Base-by-base conservation (phyloP, 164 flowering plant genomes). In the Hamamelis virginiana region DNA sequence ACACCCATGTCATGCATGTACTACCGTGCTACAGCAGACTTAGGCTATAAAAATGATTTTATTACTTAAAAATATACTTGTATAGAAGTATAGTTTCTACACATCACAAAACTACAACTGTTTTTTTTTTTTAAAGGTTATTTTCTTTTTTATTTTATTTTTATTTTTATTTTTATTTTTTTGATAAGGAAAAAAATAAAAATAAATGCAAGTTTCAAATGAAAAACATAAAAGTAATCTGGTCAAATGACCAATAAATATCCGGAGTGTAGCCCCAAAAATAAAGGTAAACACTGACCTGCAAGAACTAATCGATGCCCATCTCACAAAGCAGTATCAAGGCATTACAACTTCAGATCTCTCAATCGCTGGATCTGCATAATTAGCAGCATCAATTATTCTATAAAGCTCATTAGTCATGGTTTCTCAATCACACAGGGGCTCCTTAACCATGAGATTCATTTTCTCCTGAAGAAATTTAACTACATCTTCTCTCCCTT, bases 401-500 rank as follows among this genome's bases (percentile, higher is more conserved):
- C 0, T 18, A 9, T 55, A 9, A 33, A 33, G 51, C 73, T 68
- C 28, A 53, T 1, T 8, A 26, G 19, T 23, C 23, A 18, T 28
- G 16, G 15, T 47, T 57, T 67, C 45, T 92, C 80, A 89, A 72
- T 90, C 93, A 65, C 80, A 84, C 50, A 94, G 77, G 44, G 98
- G 98, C 71, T 94, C 97, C 71, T 86, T 80, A 51, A 92, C 82
- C 74, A 94, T 69, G 51, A 91, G 81, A 43, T 92, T 85, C 81
- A 92, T 81, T 78, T 92, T 94, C 67, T 84, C 87, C 68, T 79
- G 78, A 50, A 94, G 87, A 87, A 94, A 94, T 62, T 81, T 77
- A 45, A 92, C 81, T 6, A 92, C 97, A 78, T 92, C 98, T 75
- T 89, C 82, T 78, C 95, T 84, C 6, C 82, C 86, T 82, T 89